Percentiles rank a stretch among this genome's conserved stretches.
Conservation (phyloP, 2,329 filamentous ascomycete genomes). For the Leptographium lundbergii region DNA sequence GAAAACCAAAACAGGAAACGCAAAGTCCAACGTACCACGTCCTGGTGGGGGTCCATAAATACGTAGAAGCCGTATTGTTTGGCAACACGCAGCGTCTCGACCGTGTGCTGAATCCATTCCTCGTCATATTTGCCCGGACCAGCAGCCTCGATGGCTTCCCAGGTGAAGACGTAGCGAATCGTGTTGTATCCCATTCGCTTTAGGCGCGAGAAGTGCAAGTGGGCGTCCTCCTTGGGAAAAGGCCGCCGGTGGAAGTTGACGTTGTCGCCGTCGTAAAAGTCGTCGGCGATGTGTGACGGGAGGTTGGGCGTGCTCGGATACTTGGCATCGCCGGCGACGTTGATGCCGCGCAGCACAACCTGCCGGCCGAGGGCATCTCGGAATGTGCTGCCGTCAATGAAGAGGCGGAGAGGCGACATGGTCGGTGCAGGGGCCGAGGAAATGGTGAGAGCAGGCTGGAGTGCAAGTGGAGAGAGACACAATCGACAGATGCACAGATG, state of each 20-base stretch:
- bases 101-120: constrained; percentile 83
- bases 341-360: constrained; percentile 84
- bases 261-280: constrained; percentile 87
- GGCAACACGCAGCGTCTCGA: constrained; percentile 68
- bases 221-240: constrained; percentile 71
- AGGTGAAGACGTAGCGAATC: constrained; percentile 93
- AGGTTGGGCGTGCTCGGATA: constrained; percentile 69
- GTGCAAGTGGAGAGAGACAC: not conserved
- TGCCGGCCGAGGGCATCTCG: constrained; percentile 72
- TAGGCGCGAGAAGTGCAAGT: constrained; percentile 73
- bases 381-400: constrained; percentile 77
- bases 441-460: not conserved
- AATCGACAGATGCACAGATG: not conserved
- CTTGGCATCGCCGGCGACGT: constrained; percentile 83
- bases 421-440: not conserved
- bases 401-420: constrained; percentile 67
- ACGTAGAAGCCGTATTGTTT: constrained; percentile 90
- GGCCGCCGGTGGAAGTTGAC: constrained; percentile 82
- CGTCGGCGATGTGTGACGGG: constrained; percentile 63
- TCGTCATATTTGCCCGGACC: constrained; percentile 91
- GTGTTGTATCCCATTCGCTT: constrained; percentile 91
- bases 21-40: constrained; percentile 56
- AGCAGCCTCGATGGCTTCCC: constrained; percentile 93
- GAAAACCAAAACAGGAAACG: no score
- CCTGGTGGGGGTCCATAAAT: constrained; percentile 98